phyloP scores from a whole-genome alignment of 306 rosid genomes.

The Senna tora region DNA sequence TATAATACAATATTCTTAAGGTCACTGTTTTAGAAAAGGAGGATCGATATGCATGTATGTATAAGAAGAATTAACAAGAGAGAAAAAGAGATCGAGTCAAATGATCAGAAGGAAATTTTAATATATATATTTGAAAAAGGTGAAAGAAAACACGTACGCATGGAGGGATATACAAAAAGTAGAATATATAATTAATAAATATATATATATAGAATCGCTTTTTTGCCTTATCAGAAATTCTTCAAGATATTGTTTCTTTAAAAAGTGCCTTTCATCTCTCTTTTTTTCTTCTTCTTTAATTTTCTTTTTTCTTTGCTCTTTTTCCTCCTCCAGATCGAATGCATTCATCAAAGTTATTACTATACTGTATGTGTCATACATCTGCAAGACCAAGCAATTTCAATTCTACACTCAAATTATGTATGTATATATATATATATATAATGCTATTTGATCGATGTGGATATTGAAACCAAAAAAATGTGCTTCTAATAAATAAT shows the following conservation, averaged over 20 bases:
- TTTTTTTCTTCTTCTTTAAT: not conserved
- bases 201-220: constrained; percentile 16
- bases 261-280: constrained; percentile 41
- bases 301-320: not conserved
- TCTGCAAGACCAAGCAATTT: not conserved
- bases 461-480: not conserved
- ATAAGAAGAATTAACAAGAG: constrained; percentile 16
- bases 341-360: not conserved
- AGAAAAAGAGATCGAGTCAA: constrained; percentile 40
- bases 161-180: constrained; percentile 45
- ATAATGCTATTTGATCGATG: too few species aligned
- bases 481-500: too few species aligned
- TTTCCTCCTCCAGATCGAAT: not conserved
- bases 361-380: too few species aligned
- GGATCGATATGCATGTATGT: not conserved
- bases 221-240: constrained; percentile 37
- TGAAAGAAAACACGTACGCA: constrained; percentile 40
- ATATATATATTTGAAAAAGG: constrained; percentile 5
- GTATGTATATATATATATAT: too few species aligned
- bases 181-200: too few species aligned
- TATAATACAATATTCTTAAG: not conserved
- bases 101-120: constrained; percentile 31
- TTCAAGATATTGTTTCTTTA: constrained; percentile 32
- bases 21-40: not conserved
- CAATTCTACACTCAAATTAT: not conserved